These are phyloP conservation scores for Diaporthe australafricana DNA, from an alignment of 2,329 filamentous ascomycete species.

Conservation along the genomic window DNA sequence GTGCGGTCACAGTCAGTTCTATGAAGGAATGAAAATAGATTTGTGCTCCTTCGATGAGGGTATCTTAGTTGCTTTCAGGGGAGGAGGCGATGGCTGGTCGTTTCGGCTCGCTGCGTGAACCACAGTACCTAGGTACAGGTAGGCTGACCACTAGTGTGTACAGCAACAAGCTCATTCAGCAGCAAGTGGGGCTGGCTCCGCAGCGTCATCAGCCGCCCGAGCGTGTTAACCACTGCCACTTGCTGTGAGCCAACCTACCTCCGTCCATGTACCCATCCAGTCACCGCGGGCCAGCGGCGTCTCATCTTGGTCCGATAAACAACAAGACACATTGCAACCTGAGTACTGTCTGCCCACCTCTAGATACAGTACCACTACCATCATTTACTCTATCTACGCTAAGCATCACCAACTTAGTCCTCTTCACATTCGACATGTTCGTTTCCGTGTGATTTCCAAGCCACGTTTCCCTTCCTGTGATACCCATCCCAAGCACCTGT, in stretches of 20 bases:
- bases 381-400: slow-evolving; percentile 1
- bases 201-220: slow-evolving; percentile 33
- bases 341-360: neutral
- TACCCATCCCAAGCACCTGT: slow-evolving; percentile 4
- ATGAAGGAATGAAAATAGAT: no score
- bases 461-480: slow-evolving; percentile 28
- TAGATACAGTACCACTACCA: slow-evolving; percentile 4
- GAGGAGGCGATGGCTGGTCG: no score
- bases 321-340: slow-evolving; percentile 39
- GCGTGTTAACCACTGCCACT: neutral
- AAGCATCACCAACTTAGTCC: neutral
- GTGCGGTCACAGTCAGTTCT: no score
- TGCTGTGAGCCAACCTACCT: neutral
- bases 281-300: neutral
- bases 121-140: no score
- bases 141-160: no score
- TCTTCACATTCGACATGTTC: neutral
- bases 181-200: slow-evolving; percentile 21
- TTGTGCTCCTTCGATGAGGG: no score
- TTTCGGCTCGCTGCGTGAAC: no score
- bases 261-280: neutral
- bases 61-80: no score
- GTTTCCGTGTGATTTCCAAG: neutral
- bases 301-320: slow-evolving; percentile 19
- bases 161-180: slow-evolving; percentile 1